These are phyloP conservation scores for Cladosporium sphaerospermum DNA, from an alignment of 2,329 filamentous ascomycete species.

Conservation along the genomic window DNA sequence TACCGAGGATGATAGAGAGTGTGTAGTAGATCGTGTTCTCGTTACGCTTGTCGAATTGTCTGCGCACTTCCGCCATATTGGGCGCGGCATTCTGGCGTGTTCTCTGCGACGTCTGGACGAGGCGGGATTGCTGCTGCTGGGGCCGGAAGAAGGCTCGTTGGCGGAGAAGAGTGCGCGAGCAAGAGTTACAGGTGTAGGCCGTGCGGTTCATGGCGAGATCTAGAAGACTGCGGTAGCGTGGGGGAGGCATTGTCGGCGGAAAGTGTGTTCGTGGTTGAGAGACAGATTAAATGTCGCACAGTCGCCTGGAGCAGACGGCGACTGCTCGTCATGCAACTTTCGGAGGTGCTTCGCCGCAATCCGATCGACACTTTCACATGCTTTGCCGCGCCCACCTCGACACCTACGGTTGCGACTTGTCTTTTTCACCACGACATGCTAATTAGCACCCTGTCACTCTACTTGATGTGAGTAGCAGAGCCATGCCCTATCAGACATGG, in stretches of 20 bases:
- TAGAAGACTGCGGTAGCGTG: conserved; percentile 24
- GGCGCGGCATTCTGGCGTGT: conserved; percentile 29
- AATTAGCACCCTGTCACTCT: background rate
- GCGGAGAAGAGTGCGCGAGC: conserved; percentile 1
- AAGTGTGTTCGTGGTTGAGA: background rate
- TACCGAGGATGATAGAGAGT: conserved; percentile 70
- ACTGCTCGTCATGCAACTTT: conserved; percentile 10
- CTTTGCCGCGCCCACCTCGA: background rate
- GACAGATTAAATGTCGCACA: background rate
- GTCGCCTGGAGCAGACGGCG: background rate
- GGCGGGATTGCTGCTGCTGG: conserved; percentile 7
- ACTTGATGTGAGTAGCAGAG: background rate
- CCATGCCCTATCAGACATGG: conserved; percentile 26
- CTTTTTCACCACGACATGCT: background rate
- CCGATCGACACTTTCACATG: conserved; percentile 12
- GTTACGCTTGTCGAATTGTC: conserved; percentile 32
- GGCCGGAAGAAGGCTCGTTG: conserved; percentile 9
- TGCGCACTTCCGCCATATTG: conserved; percentile 55
- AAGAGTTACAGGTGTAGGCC: conserved; percentile 7
- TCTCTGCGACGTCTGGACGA: conserved; percentile 7
- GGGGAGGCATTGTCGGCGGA: conserved; percentile 22
- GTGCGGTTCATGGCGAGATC: conserved; percentile 19
- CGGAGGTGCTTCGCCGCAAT: conserved; percentile 19
- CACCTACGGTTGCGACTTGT: background rate
- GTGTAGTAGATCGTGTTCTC: conserved; percentile 68